phyloP scores from a whole-genome alignment of 2,329 filamentous ascomycete species.

The Xylariaceae sp. region DNA sequence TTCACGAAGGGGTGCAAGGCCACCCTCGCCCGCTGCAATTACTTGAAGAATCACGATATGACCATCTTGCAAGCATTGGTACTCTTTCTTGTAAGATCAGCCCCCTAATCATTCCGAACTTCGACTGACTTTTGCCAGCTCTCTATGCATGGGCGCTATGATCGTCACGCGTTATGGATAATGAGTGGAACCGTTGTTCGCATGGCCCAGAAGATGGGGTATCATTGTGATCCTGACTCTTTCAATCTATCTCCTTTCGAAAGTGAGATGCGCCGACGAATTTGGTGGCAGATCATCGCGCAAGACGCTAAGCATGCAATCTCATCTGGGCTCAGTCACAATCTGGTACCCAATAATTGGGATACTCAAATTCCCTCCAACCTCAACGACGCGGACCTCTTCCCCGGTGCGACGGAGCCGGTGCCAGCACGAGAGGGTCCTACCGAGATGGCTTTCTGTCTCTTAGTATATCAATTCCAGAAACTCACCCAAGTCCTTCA shows the following conservation, averaged over 20 bases:
- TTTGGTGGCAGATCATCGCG: slow-evolving; percentile 36
- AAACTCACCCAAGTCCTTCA: slow-evolving; percentile 8
- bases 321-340: slow-evolving; percentile 20
- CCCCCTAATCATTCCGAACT: no score
- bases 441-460: slow-evolving; percentile 19
- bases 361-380: slow-evolving; percentile 22
- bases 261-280: slow-evolving; percentile 37
- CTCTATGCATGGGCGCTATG: slow-evolving; percentile 9
- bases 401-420: slow-evolving; percentile 14
- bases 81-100: slow-evolving; percentile 18
- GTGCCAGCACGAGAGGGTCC: slow-evolving; percentile 11
- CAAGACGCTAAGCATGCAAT: slow-evolving; percentile 25
- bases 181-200: slow-evolving; percentile 33
- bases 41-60: slow-evolving; percentile 30
- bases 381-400: slow-evolving; percentile 26
- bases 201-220: slow-evolving; percentile 38
- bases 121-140: slow-evolving; percentile 7
- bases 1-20: slow-evolving; percentile 15
- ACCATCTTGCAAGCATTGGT: slow-evolving; percentile 32
- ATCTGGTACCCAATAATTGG: slow-evolving; percentile 13
- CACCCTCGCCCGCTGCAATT: slow-evolving; percentile 19
- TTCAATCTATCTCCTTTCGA: slow-evolving; percentile 35
- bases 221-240: slow-evolving; percentile 33
- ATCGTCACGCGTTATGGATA: slow-evolving; percentile 23
- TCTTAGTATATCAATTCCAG: slow-evolving; percentile 12